These are phyloP conservation scores for Aspergillus clavatus DNA, from an alignment of 2,329 filamentous ascomycete species.

Conservation along the genomic window DNA sequence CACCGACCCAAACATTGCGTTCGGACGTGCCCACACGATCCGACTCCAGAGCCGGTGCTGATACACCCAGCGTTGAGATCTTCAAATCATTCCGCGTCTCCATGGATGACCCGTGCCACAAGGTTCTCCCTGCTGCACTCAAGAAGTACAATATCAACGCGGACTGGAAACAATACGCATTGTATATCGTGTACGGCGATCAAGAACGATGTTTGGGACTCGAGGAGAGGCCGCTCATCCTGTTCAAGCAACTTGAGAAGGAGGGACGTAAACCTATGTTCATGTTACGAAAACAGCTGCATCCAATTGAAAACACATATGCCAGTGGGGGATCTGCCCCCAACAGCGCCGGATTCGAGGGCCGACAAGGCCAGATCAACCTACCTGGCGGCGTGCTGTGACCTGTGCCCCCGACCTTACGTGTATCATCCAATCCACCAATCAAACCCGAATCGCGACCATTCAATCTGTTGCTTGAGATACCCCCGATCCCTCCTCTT, in stretches of 20 bases:
- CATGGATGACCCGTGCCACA: conserved; percentile 97
- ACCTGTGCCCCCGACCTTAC: conserved; percentile 8
- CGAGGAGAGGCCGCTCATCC: conserved; percentile 86
- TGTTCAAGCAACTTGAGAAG: conserved; percentile 96
- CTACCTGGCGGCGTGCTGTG: conserved; percentile 30
- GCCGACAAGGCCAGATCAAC: conserved; percentile 28
- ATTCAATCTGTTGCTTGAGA: conserved; percentile 17
- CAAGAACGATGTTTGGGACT: conserved; percentile 89
- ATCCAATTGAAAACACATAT: conserved; percentile 39
- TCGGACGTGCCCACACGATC: conserved; percentile 30
- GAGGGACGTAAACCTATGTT: conserved; percentile 99
- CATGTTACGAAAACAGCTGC: conserved; percentile 74
- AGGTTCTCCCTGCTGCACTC: conserved; percentile 88
- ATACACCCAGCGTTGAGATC: conserved; percentile 67
- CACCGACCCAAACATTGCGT: conserved; percentile 27
- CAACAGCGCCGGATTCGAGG: conserved; percentile 30
- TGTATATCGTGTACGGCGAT: conserved; percentile 98
- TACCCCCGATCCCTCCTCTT: conserved; percentile 14
- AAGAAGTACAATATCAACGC: conserved; percentile 99
- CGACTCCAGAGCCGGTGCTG: conserved; percentile 26
- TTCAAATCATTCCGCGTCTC: conserved; percentile 98
- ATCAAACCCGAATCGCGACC: neutral
- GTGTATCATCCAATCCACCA: too few species aligned
- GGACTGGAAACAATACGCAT: conserved; percentile 92
- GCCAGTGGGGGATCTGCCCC: conserved; percentile 23